Percentiles rank a stretch among this genome's conserved stretches.
Evolutionary conservation across 768 basidiomycete genomes (phyloP).

Genomic region (Leccinum fibrillosum): DNA sequence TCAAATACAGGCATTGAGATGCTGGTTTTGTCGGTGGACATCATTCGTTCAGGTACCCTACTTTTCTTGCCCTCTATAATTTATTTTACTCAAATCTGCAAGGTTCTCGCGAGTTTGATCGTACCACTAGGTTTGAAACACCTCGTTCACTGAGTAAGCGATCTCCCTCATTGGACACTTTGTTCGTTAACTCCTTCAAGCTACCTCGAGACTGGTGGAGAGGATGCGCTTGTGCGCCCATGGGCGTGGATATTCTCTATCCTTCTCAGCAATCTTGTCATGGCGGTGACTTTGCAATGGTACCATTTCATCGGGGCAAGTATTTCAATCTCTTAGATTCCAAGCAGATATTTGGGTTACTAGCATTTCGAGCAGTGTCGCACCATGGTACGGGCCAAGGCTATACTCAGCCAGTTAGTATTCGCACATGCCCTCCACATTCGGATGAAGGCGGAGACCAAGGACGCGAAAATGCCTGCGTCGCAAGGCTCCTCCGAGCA

Average conservation of each 20-base stretch:
- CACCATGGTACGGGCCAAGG: not conserved
- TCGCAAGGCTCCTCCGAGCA: not conserved
- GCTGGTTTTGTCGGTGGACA: not conserved
- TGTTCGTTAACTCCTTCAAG: not conserved
- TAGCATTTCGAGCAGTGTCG: not conserved
- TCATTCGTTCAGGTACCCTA: not conserved
- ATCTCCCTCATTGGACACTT: not conserved
- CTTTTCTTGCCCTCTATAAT: not conserved
- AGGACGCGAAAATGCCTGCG: not conserved
- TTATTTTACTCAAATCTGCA: not conserved
- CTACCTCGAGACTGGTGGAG: not conserved
- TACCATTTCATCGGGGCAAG: not conserved
- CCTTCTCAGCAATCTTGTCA: not conserved
- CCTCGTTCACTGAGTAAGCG: not conserved
- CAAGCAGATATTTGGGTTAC: not conserved
- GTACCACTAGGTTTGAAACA: not conserved
- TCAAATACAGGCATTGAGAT: not conserved
- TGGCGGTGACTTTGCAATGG: not conserved
- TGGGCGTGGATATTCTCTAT: constrained; percentile 2
- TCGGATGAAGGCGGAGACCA: not conserved
- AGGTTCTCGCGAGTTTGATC: not conserved
- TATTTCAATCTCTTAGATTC: not conserved
- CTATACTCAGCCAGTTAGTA: constrained; percentile 1
- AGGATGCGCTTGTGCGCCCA: not conserved
- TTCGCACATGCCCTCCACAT: constrained; percentile 1